Evolutionary conservation across 2,329 filamentous ascomycete genomes (phyloP).

Genomic region (Fusarium mundagurra): DNA sequence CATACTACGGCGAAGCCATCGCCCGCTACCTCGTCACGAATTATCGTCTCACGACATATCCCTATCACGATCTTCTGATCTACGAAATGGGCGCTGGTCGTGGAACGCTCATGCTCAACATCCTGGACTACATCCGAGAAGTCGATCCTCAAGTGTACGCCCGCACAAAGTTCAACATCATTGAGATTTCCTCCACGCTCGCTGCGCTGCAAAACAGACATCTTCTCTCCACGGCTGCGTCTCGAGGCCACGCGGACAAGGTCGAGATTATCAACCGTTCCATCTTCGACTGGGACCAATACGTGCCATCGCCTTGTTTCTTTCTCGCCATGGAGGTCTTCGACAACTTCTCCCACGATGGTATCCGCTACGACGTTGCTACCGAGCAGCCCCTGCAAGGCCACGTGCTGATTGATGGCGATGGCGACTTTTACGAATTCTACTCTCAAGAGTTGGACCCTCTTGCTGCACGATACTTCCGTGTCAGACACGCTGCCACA

Average conservation of each 20-base stretch:
- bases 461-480: conserved; percentile 81
- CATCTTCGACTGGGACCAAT: conserved; percentile 92
- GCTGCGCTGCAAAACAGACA: conserved; percentile 80
- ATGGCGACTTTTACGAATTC: conserved; percentile 95
- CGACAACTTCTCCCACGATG: conserved; percentile 97
- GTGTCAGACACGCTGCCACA: conserved; percentile 82
- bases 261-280: conserved; percentile 95
- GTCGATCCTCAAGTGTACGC: conserved; percentile 92
- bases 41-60: conserved; percentile 93
- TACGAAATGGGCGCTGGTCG: conserved; percentile 99
- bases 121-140: conserved; percentile 93
- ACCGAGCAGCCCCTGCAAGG: conserved; percentile 89
- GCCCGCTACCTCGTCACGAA: conserved; percentile 96
- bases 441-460: conserved; percentile 85
- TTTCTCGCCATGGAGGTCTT: conserved; percentile 98
- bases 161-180: conserved; percentile 92
- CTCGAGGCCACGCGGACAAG: conserved; percentile 80
- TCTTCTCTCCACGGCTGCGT: conserved; percentile 71
- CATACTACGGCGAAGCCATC: conserved; percentile 96
- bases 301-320: conserved; percentile 93
- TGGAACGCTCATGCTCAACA: conserved; percentile 97
- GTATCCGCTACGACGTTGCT: conserved; percentile 85
- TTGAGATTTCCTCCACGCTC: conserved; percentile 89
- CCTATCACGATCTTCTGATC: conserved; percentile 95
- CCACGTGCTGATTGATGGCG: conserved; percentile 82